phyloP scores from a whole-genome alignment of 495 filamentous ascomycete species.

The Schizothecium vesticola region DNA sequence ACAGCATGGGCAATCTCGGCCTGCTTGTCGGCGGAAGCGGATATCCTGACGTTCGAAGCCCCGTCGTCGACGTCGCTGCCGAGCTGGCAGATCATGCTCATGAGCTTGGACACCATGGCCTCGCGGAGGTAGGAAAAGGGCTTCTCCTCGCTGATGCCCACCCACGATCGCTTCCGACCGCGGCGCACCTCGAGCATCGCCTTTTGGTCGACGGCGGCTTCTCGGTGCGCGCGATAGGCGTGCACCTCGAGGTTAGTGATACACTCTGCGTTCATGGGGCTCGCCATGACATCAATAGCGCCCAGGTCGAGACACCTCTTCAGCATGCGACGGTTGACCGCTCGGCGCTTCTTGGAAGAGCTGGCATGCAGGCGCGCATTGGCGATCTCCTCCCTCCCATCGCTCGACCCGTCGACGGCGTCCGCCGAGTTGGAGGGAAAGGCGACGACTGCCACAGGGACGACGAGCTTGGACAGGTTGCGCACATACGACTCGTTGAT shows the following conservation, averaged over 20 bases:
- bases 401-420: slow-evolving; percentile 26
- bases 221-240: slow-evolving; percentile 72
- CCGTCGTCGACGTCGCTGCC: slow-evolving; percentile 43
- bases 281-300: slow-evolving; percentile 76
- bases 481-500: slow-evolving; percentile 64
- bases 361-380: slow-evolving; percentile 22
- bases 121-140: slow-evolving; percentile 87
- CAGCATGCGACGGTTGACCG: slow-evolving; percentile 40
- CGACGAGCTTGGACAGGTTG: slow-evolving; percentile 65
- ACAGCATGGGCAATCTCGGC: slow-evolving; percentile 61
- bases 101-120: slow-evolving; percentile 80
- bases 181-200: slow-evolving; percentile 60
- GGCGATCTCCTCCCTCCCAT: slow-evolving; percentile 29
- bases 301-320: slow-evolving; percentile 75
- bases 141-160: slow-evolving; percentile 78
- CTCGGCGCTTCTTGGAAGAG: slow-evolving; percentile 10
- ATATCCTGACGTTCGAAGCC: slow-evolving; percentile 37
- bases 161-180: slow-evolving; percentile 82
- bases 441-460: slow-evolving; percentile 64
- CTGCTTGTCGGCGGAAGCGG: slow-evolving; percentile 52
- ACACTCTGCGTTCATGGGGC: slow-evolving; percentile 64
- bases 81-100: slow-evolving; percentile 82
- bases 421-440: slow-evolving; percentile 25
- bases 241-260: slow-evolving; percentile 71
- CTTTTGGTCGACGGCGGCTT: slow-evolving; percentile 62